A percentile compares a stretch with the other conserved stretches of the same genome.
phyloP scores from a whole-genome alignment of 2,329 filamentous ascomycete species.

The Aspergillus arachidicola region DNA sequence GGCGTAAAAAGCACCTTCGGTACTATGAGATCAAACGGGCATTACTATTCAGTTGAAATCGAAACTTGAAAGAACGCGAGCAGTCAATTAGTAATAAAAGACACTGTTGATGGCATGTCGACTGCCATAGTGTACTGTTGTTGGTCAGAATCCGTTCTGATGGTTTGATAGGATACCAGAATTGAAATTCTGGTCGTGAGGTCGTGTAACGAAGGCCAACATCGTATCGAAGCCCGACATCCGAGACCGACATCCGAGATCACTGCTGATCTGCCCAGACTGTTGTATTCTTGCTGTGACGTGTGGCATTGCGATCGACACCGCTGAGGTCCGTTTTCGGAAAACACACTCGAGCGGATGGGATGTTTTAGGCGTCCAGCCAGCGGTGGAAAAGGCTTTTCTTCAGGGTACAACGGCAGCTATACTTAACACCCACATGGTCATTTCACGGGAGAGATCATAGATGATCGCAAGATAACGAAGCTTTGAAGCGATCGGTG shows the following conservation, averaged over 20 bases:
- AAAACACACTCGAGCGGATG: neutral
- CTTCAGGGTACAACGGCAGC: neutral
- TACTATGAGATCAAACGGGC: neutral
- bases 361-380: neutral
- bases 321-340: neutral
- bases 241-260: neutral
- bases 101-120: neutral
- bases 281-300: neutral
- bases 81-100: neutral
- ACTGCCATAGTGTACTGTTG: neutral
- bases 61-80: neutral
- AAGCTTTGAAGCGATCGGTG: neutral
- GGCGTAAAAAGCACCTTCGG: neutral
- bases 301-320: neutral
- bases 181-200: neutral
- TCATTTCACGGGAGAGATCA: neutral
- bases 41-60: neutral
- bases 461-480: neutral
- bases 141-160: neutral
- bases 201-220: neutral
- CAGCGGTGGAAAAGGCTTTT: neutral
- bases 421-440: neutral
- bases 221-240: neutral
- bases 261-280: neutral
- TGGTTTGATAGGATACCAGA: neutral